Base-by-base conservation (phyloP, 2,329 filamentous ascomycete species). In the Emericellopsis cladophorae region DNA sequence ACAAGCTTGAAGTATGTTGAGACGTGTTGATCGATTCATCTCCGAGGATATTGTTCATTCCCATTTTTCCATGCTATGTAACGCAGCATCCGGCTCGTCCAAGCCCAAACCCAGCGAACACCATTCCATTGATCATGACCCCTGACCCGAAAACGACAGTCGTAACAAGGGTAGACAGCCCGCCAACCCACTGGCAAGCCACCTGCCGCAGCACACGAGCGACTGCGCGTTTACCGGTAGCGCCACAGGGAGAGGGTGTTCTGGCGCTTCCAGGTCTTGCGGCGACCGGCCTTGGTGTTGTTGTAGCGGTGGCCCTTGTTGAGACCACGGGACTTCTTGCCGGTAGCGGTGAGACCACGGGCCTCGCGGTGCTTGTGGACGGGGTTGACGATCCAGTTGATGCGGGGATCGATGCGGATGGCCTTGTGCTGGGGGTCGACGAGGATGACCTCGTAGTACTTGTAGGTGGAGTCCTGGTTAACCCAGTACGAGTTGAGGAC, bases 401-500 rank as follows among this genome's bases (percentile, higher is more conserved):
- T 96, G 72, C 92, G 89, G 62, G 92, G 76, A 70, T 98, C 92
- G 65, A 84, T 86, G 70, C 92, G 92, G 79, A 98, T 98, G 64
- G 92, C 92, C 81, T 96, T 96, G 86, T 98, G 92, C 77, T 93
- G 85, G 67, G 92, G 92, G 76, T 98, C 92, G 66, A 98, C 90
- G 64, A 95, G 86, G 76, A 98, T 96, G 71, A 96, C 82, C 76
- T 98, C 92, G 78, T 80, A 98, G 85, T 98, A 98, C 81, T 98
- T 98, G 86, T 96, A 98, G 72, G 92, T 98, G 48, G 89, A 95
- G 78, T 98, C 92, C 80, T 96, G 88, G 85, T 98, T 98, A 79
- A 98, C 87, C 93, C 93, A 98, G 89, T 98, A 98, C 51, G 90
- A 96, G 85, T 98, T 98, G 64, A 98, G 84, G 64, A 98, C 92